Conservation (phyloP, 1,284 basidiomycete species). For the Cryptococcus maquisensis region DNA sequence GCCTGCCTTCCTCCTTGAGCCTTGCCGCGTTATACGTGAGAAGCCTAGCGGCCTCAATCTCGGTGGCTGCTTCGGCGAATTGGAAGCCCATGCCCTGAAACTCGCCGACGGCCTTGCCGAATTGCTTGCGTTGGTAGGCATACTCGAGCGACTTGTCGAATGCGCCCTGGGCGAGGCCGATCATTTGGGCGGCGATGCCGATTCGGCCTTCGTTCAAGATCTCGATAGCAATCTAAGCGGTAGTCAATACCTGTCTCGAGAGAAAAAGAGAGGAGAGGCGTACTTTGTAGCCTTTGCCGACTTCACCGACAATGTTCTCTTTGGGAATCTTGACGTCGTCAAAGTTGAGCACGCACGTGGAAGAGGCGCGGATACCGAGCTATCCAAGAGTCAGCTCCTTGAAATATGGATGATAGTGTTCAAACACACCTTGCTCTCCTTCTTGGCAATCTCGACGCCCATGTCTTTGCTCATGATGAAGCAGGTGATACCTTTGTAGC, state of each 20-base stretch:
- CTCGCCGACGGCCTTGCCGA: slow-evolving; percentile 80
- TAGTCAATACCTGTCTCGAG: too few species aligned
- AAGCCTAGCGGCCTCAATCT: slow-evolving; percentile 88
- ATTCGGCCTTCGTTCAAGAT: slow-evolving; percentile 97
- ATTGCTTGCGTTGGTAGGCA: slow-evolving; percentile 89
- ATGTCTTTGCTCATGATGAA: slow-evolving; percentile 95
- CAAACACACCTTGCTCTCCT: slow-evolving; percentile 76
- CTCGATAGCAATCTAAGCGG: slow-evolving; percentile 86
- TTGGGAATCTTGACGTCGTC: slow-evolving; percentile 90
- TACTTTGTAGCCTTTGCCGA: slow-evolving; percentile 90
- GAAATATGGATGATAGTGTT: slow-evolving; percentile 10
- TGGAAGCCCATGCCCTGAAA: slow-evolving; percentile 92
- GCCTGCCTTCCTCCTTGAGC: slow-evolving; percentile 74
- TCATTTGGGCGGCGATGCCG: slow-evolving; percentile 94
- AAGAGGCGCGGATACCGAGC: slow-evolving; percentile 93
- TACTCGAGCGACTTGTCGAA: slow-evolving; percentile 91
- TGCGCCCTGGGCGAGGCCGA: slow-evolving; percentile 94
- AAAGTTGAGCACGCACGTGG: slow-evolving; percentile 92
- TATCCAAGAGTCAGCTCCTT: slow-evolving; percentile 19
- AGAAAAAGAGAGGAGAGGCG: slow-evolving; percentile 3
- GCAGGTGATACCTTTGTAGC: slow-evolving; percentile 98
- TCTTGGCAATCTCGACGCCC: slow-evolving; percentile 97
- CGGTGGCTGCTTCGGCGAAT: slow-evolving; percentile 79
- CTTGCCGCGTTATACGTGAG: slow-evolving; percentile 96
- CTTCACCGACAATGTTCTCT: slow-evolving; percentile 81